Evolutionary conservation across 73 alveolate species (phyloP), one percentile per base, ranked within the genome.

Genomic region (Paraurostyla sp.): DNA sequence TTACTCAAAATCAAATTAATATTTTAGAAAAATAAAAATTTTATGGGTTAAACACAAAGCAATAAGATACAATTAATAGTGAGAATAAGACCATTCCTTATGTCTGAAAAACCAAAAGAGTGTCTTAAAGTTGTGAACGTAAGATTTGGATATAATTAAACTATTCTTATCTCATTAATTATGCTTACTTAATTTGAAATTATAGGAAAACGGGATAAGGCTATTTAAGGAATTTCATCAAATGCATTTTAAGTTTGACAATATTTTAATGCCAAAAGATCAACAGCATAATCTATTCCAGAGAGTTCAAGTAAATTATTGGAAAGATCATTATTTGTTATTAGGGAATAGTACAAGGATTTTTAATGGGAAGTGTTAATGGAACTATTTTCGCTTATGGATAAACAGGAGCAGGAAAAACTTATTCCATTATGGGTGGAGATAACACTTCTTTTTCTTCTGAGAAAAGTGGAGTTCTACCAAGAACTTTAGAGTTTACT

Each of bases 371-470:
- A 41, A 50, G n/a, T n/a, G n/a, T 49, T 27, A 51, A 42, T 25
- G 83, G 86, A 13, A 89, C 95, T 4, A 89, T 89, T 0, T 89
- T 89, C 36, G 95, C 95, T 0, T 89, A 76, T 49, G 95, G 95
- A 2, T 54, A 89, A 54, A 89, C 95, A 43, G 91, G 91, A n/a
- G 95, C 95, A 18, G 95, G 95, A 3, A 89, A 89, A 45, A 89
- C 95, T 6, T 76, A 89, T 58, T 41, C 84, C 25, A 76, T 89
- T 25, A 76, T 81, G 38, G 94, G 93, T 13, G 76, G 85, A 35
- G 73, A 81, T n/a, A 69, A 58, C 20, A 58, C 16, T n/a, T 81
- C 59, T 4, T 4, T 69, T 69, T 29, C 30, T 71, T 35, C 29
- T 16, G 88, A 85, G 29, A 40, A 35, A 11, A 18, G 57, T 29